These are phyloP conservation scores for Scenedesmus sp. DNA, from an alignment of 163 green algal species.

Conservation along the genomic window DNA sequence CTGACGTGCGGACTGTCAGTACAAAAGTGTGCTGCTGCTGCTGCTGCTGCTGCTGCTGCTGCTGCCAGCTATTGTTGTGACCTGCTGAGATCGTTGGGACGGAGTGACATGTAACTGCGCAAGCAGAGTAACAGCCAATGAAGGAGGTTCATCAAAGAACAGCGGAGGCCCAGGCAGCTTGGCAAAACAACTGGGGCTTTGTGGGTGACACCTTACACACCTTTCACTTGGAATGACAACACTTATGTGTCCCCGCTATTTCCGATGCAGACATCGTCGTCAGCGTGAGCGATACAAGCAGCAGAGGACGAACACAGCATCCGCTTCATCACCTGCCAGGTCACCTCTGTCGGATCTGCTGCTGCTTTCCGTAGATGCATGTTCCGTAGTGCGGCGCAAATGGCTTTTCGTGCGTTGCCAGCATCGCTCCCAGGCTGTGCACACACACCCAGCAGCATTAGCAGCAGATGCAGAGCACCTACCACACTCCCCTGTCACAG, in stretches of 20 bases:
- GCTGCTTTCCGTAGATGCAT: neutral
- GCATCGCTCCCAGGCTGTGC: neutral
- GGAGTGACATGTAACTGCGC: neutral
- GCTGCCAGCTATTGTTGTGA: neutral
- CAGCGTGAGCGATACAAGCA: neutral
- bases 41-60: neutral
- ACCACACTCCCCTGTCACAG: neutral
- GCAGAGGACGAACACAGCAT: neutral
- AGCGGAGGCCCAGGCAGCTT: neutral
- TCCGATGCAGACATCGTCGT: no score
- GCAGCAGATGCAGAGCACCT: neutral
- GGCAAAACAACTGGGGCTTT: slow-evolving; percentile 6
- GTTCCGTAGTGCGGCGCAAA: slow-evolving; percentile 4
- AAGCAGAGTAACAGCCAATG: neutral
- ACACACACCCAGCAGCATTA: neutral
- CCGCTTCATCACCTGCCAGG: neutral
- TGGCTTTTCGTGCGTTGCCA: neutral
- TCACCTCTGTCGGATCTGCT: neutral
- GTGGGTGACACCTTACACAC: neutral
- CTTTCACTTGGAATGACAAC: neutral
- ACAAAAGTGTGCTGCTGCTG: neutral
- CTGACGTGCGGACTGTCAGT: neutral
- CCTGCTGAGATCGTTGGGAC: slow-evolving; percentile 2
- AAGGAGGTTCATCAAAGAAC: neutral
- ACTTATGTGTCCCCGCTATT: neutral